Conservation (phyloP, 192 early-diverging fungal species). For the Spinellus fusiger region DNA sequence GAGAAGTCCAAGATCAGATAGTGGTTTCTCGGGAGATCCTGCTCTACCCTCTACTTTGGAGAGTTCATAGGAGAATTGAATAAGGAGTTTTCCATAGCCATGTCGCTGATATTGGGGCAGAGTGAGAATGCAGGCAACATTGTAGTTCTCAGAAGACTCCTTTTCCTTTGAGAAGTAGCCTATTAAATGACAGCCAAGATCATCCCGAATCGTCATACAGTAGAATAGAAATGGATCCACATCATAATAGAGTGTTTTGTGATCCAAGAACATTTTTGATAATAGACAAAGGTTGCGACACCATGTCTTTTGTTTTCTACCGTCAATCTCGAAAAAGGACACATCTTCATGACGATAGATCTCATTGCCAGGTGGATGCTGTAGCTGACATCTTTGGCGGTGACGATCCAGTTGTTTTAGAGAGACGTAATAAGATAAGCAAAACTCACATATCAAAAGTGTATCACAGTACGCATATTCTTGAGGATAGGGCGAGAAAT, state of each 20-base stretch:
- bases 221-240: slow-evolving; percentile 99
- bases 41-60: slow-evolving; percentile 89
- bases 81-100: slow-evolving; percentile 92
- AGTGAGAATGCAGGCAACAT: slow-evolving; percentile 97
- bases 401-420: slow-evolving; percentile 75
- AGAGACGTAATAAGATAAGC: slow-evolving; percentile 76
- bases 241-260: slow-evolving; percentile 98
- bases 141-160: slow-evolving; percentile 93
- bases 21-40: slow-evolving; percentile 96
- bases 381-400: slow-evolving; percentile 78
- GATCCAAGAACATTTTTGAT: slow-evolving; percentile 96
- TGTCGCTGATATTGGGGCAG: slow-evolving; percentile 94
- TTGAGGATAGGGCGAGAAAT: slow-evolving; percentile 95
- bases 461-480: slow-evolving; percentile 74
- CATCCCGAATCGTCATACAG: slow-evolving; percentile 85
- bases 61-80: slow-evolving; percentile 96
- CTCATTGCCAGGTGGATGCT: slow-evolving; percentile 98
- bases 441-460: slow-evolving; percentile 96
- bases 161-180: slow-evolving; percentile 99
- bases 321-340: slow-evolving; percentile 98
- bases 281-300: slow-evolving; percentile 95
- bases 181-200: slow-evolving; percentile 82
- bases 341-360: slow-evolving; percentile 91
- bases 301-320: slow-evolving; percentile 84
- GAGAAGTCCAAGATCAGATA: slow-evolving; percentile 93